Conservation (phyloP, 805 yeast genomes). For the Starmera caribaea region DNA sequence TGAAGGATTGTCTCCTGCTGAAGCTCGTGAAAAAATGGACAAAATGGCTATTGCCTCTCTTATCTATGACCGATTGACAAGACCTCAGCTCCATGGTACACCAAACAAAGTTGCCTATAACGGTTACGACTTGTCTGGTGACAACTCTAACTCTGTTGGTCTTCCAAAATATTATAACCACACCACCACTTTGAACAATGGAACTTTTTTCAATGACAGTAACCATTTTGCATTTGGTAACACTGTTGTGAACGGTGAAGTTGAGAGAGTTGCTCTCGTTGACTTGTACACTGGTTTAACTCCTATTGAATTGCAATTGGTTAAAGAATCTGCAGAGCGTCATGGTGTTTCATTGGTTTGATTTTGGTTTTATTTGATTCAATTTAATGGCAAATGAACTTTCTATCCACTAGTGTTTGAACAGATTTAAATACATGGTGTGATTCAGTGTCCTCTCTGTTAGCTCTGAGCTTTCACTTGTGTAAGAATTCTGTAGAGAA, state of each 20-base stretch:
- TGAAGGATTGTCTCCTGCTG: slow-evolving; percentile 33
- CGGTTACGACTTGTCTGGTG: slow-evolving; percentile 18
- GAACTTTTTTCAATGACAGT: too few relatives aligned
- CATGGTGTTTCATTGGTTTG: background rate
- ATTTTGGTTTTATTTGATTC: background rate
- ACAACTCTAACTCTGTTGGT: slow-evolving; percentile 12
- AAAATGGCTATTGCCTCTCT: slow-evolving; percentile 34
- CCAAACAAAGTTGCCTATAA: slow-evolving; percentile 44
- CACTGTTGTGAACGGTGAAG: background rate
- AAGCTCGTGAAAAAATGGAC: slow-evolving; percentile 32
- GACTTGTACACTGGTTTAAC: background rate
- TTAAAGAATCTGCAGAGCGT: background rate
- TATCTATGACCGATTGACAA: slow-evolving; percentile 22
- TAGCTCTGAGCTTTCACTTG: too few relatives aligned
- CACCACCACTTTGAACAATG: too few relatives aligned
- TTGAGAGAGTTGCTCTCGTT: background rate
- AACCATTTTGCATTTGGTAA: background rate
- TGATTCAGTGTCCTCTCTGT: too few relatives aligned
- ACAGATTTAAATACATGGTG: too few relatives aligned
- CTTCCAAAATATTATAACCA: too few relatives aligned
- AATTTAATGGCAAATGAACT: background rate
- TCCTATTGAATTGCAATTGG: background rate
- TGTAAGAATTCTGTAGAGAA: too few relatives aligned
- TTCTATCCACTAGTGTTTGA: background rate
- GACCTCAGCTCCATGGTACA: slow-evolving; percentile 28